Evolutionary conservation across 768 basidiomycete genomes (phyloP).

Genomic region (Mycena indigotica): DNA sequence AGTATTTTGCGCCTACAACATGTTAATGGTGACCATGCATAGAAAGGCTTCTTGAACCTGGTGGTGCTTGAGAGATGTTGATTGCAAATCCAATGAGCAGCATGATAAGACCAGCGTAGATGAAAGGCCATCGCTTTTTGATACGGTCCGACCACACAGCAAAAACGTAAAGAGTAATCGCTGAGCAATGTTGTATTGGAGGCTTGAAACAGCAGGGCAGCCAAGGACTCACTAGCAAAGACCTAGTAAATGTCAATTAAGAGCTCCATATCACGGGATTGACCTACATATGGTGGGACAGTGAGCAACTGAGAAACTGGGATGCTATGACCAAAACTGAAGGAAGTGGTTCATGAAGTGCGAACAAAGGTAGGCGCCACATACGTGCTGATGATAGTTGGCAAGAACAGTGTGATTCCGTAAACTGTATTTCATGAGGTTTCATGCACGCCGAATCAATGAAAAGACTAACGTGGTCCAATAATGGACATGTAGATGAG

Average conservation of each 20-base stretch:
- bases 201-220: neutral
- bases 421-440: conserved; percentile 5
- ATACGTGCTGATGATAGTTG: conserved; percentile 64
- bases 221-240: conserved; percentile 52
- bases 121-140: conserved; percentile 60
- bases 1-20: conserved; percentile 59
- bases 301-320: conserved; percentile 67
- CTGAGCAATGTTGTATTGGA: conserved; percentile 37
- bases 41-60: neutral
- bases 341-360: neutral
- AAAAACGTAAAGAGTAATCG: conserved; percentile 50
- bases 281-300: conserved; percentile 58
- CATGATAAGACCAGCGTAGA: conserved; percentile 50
- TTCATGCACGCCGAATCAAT: neutral
- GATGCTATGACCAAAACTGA: conserved; percentile 59
- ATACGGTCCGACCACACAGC: conserved; percentile 62
- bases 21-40: neutral
- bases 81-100: conserved; percentile 62
- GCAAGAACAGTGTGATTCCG: conserved; percentile 52
- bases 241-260: conserved; percentile 23
- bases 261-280: neutral
- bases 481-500: conserved; percentile 62
- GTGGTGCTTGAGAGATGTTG: conserved; percentile 50
- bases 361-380: conserved; percentile 8
- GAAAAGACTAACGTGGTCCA: conserved; percentile 52